Evolutionary conservation across 768 basidiomycete species (phyloP), one percentile per base, ranked within the genome.

Genomic region (Rhizopogon salebrosus): DNA sequence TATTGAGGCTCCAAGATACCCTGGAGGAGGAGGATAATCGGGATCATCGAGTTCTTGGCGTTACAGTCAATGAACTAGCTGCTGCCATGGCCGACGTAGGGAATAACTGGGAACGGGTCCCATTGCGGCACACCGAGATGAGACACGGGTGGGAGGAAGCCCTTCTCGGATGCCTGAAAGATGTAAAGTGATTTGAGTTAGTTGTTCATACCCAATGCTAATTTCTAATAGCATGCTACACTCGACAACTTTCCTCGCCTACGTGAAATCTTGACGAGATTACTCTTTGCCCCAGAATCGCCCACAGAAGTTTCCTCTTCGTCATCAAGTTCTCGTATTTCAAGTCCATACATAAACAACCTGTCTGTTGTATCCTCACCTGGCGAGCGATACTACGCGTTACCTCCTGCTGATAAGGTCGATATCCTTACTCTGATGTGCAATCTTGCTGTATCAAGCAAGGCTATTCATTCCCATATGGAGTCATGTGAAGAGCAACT

Each of bases 101-200:
- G n/a, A 89, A 88, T 62, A 88, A 85, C 63, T 93, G 92, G 89
- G 86, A 92, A 70, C 80, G 85, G 48, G 79, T 88, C 3, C 85
- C 87, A 24, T 69, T 92, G 56, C 78, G 87, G 38, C 79, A 80
- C 59, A 73, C 76, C 36, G 92, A 95, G 60, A 80, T 82, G 23
- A 82, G 93, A 40, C 80, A 84, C 59, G 87, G 89, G 11, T 98
- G 95, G 95, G 92, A 97, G 69, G 91, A 93, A 58, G 87, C 91
- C 14, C 76, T 97, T 20, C 75, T 94, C 29, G 92, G 92, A 39
- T 88, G 92, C 62, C 71, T 95, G 58, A 90, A 90, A 75, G 87
- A 95, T 68, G 94, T 95, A 61, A 9, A 59, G 92, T 83, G 46
- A 38, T 18, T 49, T n/a, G 51, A 36, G 41, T 20, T 14, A 36